Evolutionary conservation across 78 protist genomes (phyloP), one percentile per base, ranked within the genome.

Genomic region (Neovahlkampfia damariscottae): DNA sequence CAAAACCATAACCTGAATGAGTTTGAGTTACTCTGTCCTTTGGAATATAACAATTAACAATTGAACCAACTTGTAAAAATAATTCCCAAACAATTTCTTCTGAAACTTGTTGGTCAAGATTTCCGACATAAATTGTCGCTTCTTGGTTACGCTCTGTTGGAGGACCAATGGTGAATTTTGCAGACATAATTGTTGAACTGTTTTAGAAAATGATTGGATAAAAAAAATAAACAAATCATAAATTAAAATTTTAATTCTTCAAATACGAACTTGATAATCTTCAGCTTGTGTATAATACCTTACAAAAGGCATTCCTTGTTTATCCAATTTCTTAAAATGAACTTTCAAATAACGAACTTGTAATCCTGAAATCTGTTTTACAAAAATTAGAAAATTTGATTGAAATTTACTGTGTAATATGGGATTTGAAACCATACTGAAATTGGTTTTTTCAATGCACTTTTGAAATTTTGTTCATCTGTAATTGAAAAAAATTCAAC

Each of bases 241-340:
- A 50, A 50, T 50, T 50, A 19, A 50, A 19, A 50, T n/a, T 50
- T 19, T 50, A 19, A 50, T 50, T 50, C 19, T n/a, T 50, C 19
- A 50, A 50, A n/a, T 50, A 19, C 19, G 72, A n/a, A n/a, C n/a
- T 59, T 77, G 67, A 38, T 77, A 77, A 38, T 77, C 31, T 27
- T 74, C 81, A n/a, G 62, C 8, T 7, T 59, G 68, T 2, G 81
- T 77, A 7, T 38, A 4, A 29, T 77, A 68, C 50, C 99, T 89
- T 31, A 96, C 99, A 98, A 97, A 94, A 28, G 97, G 98, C n/a
- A 91, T n/a, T n/a, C n/a, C n/a, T n/a, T n/a, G n/a, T 84, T 94
- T 93, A 88, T 97, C 99, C 8, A 90, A 80, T n/a, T n/a, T n/a
- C n/a, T n/a, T n/a, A n/a, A n/a, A n/a, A n/a, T n/a, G n/a, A 72